Evolutionary conservation across 441 rosid genomes (phyloP), one percentile per base, ranked within the genome.

Genomic region (Mallotus japonicus): DNA sequence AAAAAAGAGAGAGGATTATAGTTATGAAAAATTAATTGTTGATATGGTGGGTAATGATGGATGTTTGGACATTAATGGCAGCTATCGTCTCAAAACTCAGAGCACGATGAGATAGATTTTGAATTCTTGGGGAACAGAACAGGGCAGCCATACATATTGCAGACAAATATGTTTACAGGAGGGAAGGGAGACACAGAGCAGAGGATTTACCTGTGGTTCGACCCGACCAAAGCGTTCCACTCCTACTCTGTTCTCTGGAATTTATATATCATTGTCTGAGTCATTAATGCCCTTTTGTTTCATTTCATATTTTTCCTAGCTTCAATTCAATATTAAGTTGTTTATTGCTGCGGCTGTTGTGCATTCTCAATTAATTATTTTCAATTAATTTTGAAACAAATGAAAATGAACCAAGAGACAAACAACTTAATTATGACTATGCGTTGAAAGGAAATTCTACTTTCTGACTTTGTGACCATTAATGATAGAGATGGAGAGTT

Each of bases 11-110:
- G 32, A 28, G 2, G 32, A 28, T 28, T 1, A 2, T 28, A 28
- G 32, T 28, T 28, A 28, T 28, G 32, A 28, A 28, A 28, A 28
- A 28, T 28, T 28, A 28, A 28, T 28, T 28, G 2, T 1, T 28
- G 32, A 28, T 28, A 2, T 28, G 32, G 32, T 28, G 32, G 32
- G 32, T 28, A 28, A 28, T 28, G 32, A 28, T 28, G 32, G 32
- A 19, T 3, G 59, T 59, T 59, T 4, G 5, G 20, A 44, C 12
- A 44, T 5, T 24, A 10, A 8, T 7, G 7, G 76, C 88, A 90
- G 97, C 65, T 92, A 60, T 87, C 96, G 53, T 92, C 96, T 69
- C 94, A 83, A 83, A 90, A 89, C 82, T 79, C 85, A 0, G 88
- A 90, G 78, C 97, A 89, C 50, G 95, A 84, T 28, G 92, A 85